A percentile compares a stretch with the other conserved stretches of the same genome.
phyloP scores from a whole-genome alignment of 371 early-diverging fungal species.

The Chytridium lagenaria region DNA sequence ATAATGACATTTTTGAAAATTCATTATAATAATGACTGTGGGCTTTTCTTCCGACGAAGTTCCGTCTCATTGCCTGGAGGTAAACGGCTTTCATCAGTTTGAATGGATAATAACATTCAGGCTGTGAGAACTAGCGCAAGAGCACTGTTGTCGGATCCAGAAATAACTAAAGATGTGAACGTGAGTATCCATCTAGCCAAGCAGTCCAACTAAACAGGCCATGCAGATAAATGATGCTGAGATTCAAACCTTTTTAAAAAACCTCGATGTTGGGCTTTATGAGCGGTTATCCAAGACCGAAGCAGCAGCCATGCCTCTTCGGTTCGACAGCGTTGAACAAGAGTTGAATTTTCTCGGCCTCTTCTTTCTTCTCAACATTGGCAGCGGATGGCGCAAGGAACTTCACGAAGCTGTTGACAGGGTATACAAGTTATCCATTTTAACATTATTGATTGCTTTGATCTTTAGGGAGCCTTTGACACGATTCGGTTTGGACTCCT shows the following conservation, averaged over 20 bases:
- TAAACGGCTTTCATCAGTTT: background rate
- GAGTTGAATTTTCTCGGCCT: slow-evolving; percentile 78
- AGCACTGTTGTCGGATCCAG: background rate
- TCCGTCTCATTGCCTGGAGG: background rate
- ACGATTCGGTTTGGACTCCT: slow-evolving; percentile 83
- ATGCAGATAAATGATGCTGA: background rate
- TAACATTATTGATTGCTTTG: background rate
- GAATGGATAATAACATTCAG: background rate
- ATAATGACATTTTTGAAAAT: background rate
- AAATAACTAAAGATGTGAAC: background rate
- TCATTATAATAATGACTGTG: too few species aligned
- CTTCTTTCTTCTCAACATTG: slow-evolving; percentile 74
- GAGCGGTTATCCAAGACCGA: background rate
- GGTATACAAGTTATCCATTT: slow-evolving; percentile 29
- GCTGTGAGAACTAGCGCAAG: background rate
- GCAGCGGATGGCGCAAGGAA: slow-evolving; percentile 70
- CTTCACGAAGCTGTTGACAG: slow-evolving; percentile 67
- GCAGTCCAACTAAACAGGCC: background rate
- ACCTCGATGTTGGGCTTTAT: background rate
- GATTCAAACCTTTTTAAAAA: background rate
- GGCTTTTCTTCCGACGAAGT: too few species aligned
- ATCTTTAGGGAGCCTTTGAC: slow-evolving; percentile 65
- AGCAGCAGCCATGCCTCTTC: slow-evolving; percentile 63
- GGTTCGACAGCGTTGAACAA: slow-evolving; percentile 70
- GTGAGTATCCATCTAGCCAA: too few species aligned